Evolutionary conservation across 129 eudicot species (phyloP).

Genomic region (Lactuca sativa): DNA sequence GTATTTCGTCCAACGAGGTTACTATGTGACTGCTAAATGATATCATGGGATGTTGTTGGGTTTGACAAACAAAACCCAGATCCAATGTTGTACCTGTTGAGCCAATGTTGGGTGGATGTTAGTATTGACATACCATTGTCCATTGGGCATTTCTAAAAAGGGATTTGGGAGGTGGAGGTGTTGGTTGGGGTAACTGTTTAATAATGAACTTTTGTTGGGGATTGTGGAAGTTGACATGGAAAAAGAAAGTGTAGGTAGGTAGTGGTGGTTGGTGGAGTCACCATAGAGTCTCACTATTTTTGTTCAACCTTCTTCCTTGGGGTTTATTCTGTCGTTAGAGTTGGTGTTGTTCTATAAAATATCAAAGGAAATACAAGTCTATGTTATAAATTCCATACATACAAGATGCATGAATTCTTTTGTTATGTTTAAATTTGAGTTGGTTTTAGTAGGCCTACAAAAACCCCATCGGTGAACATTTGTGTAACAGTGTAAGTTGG

Average conservation of each 20-base stretch:
- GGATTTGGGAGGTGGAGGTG: constrained; percentile 19
- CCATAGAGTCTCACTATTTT: constrained; percentile 19
- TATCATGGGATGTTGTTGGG: too few species aligned
- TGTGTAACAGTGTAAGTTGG: too few species aligned
- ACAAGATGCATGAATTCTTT: too few species aligned
- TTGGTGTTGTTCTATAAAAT: background rate
- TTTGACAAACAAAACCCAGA: background rate
- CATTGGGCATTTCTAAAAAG: constrained; percentile 5
- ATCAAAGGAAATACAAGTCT: too few species aligned
- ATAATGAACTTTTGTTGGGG: constrained; percentile 24
- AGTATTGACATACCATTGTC: constrained; percentile 1
- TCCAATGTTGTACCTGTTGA: background rate
- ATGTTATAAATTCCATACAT: too few species aligned
- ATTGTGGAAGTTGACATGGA: constrained; percentile 40
- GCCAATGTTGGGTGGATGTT: constrained; percentile 7
- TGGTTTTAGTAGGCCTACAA: too few species aligned
- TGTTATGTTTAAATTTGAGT: too few species aligned
- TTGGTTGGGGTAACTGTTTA: constrained; percentile 34
- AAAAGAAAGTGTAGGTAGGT: constrained; percentile 27
- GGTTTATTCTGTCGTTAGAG: constrained; percentile 8
- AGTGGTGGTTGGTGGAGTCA: constrained; percentile 32
- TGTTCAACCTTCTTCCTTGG: constrained; percentile 19
- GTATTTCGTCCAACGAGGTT: too few species aligned
- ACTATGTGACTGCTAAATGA: too few species aligned
- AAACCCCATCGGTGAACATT: too few species aligned